Evolutionary conservation across 1,139 yeast genomes (phyloP), one percentile per base, ranked within the genome.

Genomic region (Schwanniomyces etchellsii): DNA sequence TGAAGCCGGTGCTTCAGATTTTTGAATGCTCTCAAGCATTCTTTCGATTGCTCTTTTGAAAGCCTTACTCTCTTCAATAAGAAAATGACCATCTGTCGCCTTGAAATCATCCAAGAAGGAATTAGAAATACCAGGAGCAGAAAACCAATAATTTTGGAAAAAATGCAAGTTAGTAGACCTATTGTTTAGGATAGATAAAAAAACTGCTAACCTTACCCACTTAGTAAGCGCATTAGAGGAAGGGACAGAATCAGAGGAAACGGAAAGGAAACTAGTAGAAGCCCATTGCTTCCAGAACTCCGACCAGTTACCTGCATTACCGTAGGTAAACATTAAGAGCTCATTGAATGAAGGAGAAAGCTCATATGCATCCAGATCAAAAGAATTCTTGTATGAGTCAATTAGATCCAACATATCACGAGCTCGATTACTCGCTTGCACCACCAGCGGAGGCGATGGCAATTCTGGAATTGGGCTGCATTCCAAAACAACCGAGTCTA

Each of bases 231-330:
- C 35, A 7, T 28, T 33, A 6, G 25, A 22, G 14, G 33, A 17
- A 10, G 16, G 20, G n/a, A n/a, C n/a, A 13, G 32, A 14, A 2
- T 17, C 25, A 20, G 34, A 9, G 21, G 30, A 20, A 14, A 21
- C 21, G 20, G 9, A 16, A 4, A 31, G 20, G 11, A 16, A 12
- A 2, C 25, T 24, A 20, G 26, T 22, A 18, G 35, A 13, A 26
- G 39, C 37, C 71, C 71, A 65, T 29, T 59, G 52, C n/a, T 39
- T 39, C 73, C 73, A 67, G 43, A 66, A 67, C 26, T 45, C 43
- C 2, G 37, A 35, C 71, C 71, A 65, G 21, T 57, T 46, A 3
- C 59, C 57, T 11, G 65, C 52, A 36, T 61, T 64, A 2, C 72
- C 74, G 34, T 57, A 63, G 2, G 64, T 54, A 35, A 54, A 52